A percentile compares a stretch with the other conserved stretches of the same genome.
These are phyloP conservation scores for Fraxinus nigra DNA, from an alignment of 305 asterid genomes.

Conservation along the genomic window DNA sequence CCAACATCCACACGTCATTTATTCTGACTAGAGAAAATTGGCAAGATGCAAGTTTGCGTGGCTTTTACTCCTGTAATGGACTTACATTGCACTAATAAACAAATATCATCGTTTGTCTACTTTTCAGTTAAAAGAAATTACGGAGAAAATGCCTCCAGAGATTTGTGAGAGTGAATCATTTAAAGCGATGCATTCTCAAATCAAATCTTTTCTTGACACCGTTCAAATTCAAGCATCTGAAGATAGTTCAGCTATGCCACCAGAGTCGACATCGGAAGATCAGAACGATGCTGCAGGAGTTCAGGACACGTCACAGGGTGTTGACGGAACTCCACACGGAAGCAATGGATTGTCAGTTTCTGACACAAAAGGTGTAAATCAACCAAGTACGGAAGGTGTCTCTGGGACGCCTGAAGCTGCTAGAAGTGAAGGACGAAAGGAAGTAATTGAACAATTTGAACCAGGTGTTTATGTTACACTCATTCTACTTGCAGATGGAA, in stretches of 20 bases:
- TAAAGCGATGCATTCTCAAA: constrained; percentile 44
- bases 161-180: constrained; percentile 49
- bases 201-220: constrained; percentile 46
- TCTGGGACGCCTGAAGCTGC: constrained; percentile 34
- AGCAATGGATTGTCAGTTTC: constrained; percentile 41
- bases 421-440: constrained; percentile 39
- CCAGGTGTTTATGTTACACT: constrained; percentile 87
- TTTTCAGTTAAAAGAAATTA: constrained; percentile 66
- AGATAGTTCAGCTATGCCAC: constrained; percentile 26
- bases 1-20: not conserved
- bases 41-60: not conserved
- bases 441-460: constrained; percentile 87
- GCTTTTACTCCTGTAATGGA: not conserved
- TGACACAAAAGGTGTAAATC: constrained; percentile 31
- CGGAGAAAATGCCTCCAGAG: constrained; percentile 67
- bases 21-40: not conserved
- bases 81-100: not conserved
- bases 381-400: constrained; percentile 30
- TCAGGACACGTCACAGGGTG: constrained; percentile 33
- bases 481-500: constrained; percentile 54
- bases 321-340: constrained; percentile 32
- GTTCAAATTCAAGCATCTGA: constrained; percentile 36
- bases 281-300: constrained; percentile 24
- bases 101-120: not conserved
- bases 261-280: constrained; percentile 24